Base-by-base conservation (phyloP, 2,329 filamentous ascomycete genomes). In the Diaporthe eres region DNA sequence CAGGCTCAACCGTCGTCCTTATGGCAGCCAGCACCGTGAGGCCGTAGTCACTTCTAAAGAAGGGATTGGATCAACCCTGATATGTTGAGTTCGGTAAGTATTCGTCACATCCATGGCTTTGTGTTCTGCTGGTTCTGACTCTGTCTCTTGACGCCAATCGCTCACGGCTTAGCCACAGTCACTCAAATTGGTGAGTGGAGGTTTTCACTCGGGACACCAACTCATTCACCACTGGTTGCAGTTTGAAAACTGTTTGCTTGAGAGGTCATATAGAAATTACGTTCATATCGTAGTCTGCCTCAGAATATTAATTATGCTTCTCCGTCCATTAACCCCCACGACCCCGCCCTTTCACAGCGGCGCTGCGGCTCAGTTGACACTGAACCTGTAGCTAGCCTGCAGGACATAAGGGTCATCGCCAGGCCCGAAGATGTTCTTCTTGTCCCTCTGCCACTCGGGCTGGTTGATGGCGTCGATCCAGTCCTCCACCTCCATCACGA, bases 391-490 rank as follows among this genome's bases (percentile, higher is more conserved):
- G 78, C 86, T 90, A 5, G 91, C 91, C 84, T 91, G 87, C 77
- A 93, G 84, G n/a, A 91, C 87, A 81, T 91, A 93, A 4, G 90
- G 90, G 77, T 89, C 88, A 73, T 86, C 90, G 12, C 88, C 90
- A 0, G 92, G 92, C 42, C 84, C 87, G 79, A 85, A 93, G 76
- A 93, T 85, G 81, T 93, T 91, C 85, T 89, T 92, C 72, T 81
- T 81, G 63, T 87, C 85, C 74, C 96, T 90, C 76, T 92, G 92
- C 96, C 96, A 98, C 84, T 95, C 91, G 0, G 96, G 96, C 80
- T 97, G 91, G 85, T 98, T 98, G 85, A 98, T 97, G 37, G 90
- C 95, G 82, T 98, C 96, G 81, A 98, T 98, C 91, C 92, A 98
- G 83, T 97, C 95, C 88, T 98, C 91, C 17, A 97, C 94, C 86